phyloP scores from a whole-genome alignment of 306 rosid genomes.

The Cicer cuneatum region DNA sequence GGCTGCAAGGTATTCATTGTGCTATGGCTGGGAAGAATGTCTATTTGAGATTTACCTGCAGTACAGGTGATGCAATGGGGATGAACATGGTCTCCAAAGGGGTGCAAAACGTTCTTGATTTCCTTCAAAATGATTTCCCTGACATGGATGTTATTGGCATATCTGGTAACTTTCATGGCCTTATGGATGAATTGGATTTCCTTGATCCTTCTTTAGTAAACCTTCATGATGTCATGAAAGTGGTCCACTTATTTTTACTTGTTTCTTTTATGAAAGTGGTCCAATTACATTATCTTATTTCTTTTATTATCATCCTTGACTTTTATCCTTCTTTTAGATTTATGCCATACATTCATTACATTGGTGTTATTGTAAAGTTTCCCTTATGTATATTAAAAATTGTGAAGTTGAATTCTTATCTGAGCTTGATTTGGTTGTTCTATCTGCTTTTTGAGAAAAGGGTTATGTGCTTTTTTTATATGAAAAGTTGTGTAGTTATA shows the following conservation, averaged over 20 bases:
- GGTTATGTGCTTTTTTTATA: neutral
- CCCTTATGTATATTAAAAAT: neutral
- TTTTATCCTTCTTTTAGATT: neutral
- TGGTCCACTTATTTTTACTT: neutral
- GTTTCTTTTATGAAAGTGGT: constrained; percentile 39
- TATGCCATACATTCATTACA: neutral
- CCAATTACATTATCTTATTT: constrained; percentile 23
- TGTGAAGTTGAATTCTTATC: constrained; percentile 17
- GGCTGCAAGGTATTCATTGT: constrained; percentile 67
- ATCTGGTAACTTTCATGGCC: constrained; percentile 56
- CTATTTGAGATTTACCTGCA: constrained; percentile 68
- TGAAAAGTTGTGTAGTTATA: neutral
- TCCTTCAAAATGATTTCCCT: constrained; percentile 70
- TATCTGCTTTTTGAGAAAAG: constrained; percentile 21
- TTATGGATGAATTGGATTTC: constrained; percentile 7
- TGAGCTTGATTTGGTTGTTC: constrained; percentile 39
- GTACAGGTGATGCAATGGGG: constrained; percentile 93
- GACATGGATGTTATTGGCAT: constrained; percentile 87
- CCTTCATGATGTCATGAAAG: constrained; percentile 32
- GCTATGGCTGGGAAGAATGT: constrained; percentile 70
- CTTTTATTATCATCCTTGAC: neutral
- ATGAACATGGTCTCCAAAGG: constrained; percentile 93
- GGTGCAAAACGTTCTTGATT: constrained; percentile 78
- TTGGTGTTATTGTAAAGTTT: constrained; percentile 9
- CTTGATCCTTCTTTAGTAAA: constrained; percentile 13